Evolutionary conservation across 139 green algal species (phyloP), one percentile per base, ranked within the genome.

Genomic region (Chlamydomonas asymmetrica): DNA sequence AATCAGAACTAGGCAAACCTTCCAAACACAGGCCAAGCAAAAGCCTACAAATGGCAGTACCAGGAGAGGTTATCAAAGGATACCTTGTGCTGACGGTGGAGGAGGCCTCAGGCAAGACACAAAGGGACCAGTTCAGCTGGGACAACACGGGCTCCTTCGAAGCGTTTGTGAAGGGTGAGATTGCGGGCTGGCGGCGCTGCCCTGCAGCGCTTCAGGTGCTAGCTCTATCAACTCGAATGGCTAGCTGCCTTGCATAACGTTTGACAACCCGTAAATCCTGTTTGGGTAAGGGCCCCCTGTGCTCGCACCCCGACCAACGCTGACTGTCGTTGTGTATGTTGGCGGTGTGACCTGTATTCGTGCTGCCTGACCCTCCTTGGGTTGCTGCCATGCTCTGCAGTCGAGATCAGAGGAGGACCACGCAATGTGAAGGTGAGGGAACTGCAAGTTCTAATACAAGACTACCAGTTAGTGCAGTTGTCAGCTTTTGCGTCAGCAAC

Each of bases 131-230:
- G 48, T 69, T 87, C 5, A 84, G 88, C 13, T 95, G 90, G 90
- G 90, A 94, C 40, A 87, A 71, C n/a, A 79, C 87, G n/a, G 63
- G 52, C 32, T 52, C 67, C 23, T 84, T 84, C 35, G 81, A 91
- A 66, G 90, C 80, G 22, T 93, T 92, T 80, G 89, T 92, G 6
- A 93, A 92, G 73, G 88, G 90, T 88, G 63, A 62, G 88, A 32
- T n/a, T n/a, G n/a, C n/a, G n/a, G n/a, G n/a, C n/a, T n/a, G n/a
- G n/a, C n/a, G n/a, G n/a, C n/a, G 18, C 31, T 41, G 39, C 45
- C 5, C 29, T 49, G 25, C 49, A 41, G 45, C n/a, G n/a, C n/a
- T n/a, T n/a, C n/a, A n/a, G n/a, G n/a, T n/a, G n/a, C n/a, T n/a
- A n/a, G n/a, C n/a, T n/a, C n/a, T n/a, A n/a, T n/a, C n/a, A n/a